Percentiles rank a stretch among this genome's conserved stretches.
Conservation (phyloP, 345 rosid species). For the Euphorbia peplus region DNA sequence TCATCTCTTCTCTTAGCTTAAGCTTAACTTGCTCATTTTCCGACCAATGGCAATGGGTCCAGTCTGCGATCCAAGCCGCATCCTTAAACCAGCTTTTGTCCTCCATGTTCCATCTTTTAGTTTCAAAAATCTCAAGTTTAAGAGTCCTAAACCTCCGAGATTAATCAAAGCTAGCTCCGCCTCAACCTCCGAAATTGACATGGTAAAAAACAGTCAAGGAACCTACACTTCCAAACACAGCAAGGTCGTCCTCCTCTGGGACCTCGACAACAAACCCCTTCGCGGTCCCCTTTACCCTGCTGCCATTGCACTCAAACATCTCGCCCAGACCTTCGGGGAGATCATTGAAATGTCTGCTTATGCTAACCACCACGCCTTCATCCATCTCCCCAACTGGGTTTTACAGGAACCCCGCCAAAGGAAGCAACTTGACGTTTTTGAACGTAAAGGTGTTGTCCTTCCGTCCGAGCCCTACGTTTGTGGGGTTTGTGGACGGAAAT, state of each 20-base stretch:
- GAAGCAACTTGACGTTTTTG: slow-evolving; percentile 55
- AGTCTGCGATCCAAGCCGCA: slow-evolving; percentile 35
- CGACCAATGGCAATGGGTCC: slow-evolving; percentile 45
- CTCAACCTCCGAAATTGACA: slow-evolving; percentile 61
- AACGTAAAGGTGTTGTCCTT: slow-evolving; percentile 45
- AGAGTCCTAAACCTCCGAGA: slow-evolving; percentile 13
- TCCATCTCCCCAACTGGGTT: slow-evolving; percentile 79
- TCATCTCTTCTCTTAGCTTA: too few relatives aligned
- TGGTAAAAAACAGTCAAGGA: slow-evolving; percentile 75
- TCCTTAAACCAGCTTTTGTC: slow-evolving; percentile 22
- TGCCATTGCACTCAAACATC: slow-evolving; percentile 51
- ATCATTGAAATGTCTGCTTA: slow-evolving; percentile 77
- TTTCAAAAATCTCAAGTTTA: slow-evolving; percentile 17
- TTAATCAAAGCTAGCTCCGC: slow-evolving; percentile 32
- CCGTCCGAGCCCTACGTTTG: slow-evolving; percentile 53
- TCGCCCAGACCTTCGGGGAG: slow-evolving; percentile 65
- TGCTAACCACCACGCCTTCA: slow-evolving; percentile 88
- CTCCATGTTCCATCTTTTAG: slow-evolving; percentile 25
- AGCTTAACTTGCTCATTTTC: too few relatives aligned
- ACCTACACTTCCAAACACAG: slow-evolving; percentile 56
- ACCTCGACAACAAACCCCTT: slow-evolving; percentile 95
- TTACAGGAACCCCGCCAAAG: slow-evolving; percentile 59
- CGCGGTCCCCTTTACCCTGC: slow-evolving; percentile 78
- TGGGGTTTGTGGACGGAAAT: slow-evolving; percentile 80
- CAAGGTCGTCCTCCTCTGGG: slow-evolving; percentile 86